Evolutionary conservation across 2,329 filamentous ascomycete species (phyloP), one percentile per base, ranked within the genome.

Genomic region (Phaeosphaeriaceae sp.): DNA sequence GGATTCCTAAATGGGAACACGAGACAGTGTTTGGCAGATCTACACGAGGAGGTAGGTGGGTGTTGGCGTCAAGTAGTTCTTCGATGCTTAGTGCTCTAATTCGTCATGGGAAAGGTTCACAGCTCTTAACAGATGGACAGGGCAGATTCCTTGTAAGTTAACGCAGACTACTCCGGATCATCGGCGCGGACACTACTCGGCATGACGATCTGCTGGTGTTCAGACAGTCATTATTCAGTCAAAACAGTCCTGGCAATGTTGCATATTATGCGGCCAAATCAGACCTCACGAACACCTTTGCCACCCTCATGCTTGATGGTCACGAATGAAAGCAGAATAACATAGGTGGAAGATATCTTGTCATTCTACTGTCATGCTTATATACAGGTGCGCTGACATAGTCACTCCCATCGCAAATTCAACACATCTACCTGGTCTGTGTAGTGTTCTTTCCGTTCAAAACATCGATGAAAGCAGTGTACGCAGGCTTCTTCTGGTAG

Each of bases 401-500:
- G 4, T 27, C 25, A 27, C 5, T 6, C 4, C n/a, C 5, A 20
- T 44, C 41, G 4, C n/a, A 21, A 11, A 11, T n/a, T 7, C 7
- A 44, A 19, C 41, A 44, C 17, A 21, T 19, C 20, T 21, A 24
- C 27, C 47, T 47, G n/a, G 44, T 33, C 25, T 42, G 41, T n/a
- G 61, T 53, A 2, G 54, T 47, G 20, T 54, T 62, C 51, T 63
- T 53, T 19, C 60, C 60, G 13, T 67, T 63, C 25, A 69, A 52
- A 7, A 61, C 67, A n/a, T 71, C 58, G 25, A 69, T 47, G 48
- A 75, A 70, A 1, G 64, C 63, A 31, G 64, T 60, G 45, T 73
- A 75, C 7, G 73, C 72, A 19, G 71, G 68, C 65, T 77, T 78
- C 60, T 70, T 71, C 51, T 68, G 53, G 56, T 64, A 71, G 53